Percentiles rank a stretch among this genome's conserved stretches.
phyloP scores from a whole-genome alignment of 2,329 filamentous ascomycete genomes.

The Ophioceras dolichostomum region DNA sequence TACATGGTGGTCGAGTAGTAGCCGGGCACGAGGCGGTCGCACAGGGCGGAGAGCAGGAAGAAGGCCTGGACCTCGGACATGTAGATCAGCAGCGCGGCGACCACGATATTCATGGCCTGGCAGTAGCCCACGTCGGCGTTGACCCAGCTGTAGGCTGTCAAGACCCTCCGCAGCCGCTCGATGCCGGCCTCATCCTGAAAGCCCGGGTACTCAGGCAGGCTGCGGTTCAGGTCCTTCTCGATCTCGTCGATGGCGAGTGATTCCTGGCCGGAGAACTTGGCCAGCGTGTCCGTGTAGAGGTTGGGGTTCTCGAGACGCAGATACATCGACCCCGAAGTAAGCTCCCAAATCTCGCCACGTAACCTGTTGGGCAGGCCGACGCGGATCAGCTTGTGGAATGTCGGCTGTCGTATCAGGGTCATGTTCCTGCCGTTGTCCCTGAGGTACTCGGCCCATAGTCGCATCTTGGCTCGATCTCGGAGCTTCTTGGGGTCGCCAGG shows the following conservation, averaged over 20 bases:
- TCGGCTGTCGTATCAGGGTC: slow-evolving; percentile 86
- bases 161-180: slow-evolving; percentile 71
- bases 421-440: slow-evolving; percentile 89
- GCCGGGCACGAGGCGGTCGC: slow-evolving; percentile 83
- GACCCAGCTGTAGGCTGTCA: slow-evolving; percentile 96
- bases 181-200: slow-evolving; percentile 97
- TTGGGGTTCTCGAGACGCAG: slow-evolving; percentile 76
- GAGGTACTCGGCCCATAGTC: slow-evolving; percentile 92
- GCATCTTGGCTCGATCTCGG: slow-evolving; percentile 91
- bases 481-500: slow-evolving; percentile 91
- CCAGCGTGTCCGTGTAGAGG: slow-evolving; percentile 71
- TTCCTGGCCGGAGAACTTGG: slow-evolving; percentile 71
- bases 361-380: slow-evolving; percentile 90
- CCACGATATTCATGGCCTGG: slow-evolving; percentile 99
- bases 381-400: slow-evolving; percentile 93
- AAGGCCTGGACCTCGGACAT: slow-evolving; percentile 96
- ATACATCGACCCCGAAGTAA: slow-evolving; percentile 85
- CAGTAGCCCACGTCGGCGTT: slow-evolving; percentile 95
- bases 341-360: slow-evolving; percentile 90
- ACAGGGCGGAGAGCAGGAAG: slow-evolving; percentile 81
- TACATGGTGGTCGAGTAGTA: slow-evolving; percentile 99
- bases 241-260: slow-evolving; percentile 98
- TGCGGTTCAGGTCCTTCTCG: slow-evolving; percentile 94
- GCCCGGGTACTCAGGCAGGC: slow-evolving; percentile 90
- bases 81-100: slow-evolving; percentile 95